Evolutionary conservation across 352 stramenopile species (phyloP), one percentile per base, ranked within the genome.

Genomic region (Phytophthora quininea): DNA sequence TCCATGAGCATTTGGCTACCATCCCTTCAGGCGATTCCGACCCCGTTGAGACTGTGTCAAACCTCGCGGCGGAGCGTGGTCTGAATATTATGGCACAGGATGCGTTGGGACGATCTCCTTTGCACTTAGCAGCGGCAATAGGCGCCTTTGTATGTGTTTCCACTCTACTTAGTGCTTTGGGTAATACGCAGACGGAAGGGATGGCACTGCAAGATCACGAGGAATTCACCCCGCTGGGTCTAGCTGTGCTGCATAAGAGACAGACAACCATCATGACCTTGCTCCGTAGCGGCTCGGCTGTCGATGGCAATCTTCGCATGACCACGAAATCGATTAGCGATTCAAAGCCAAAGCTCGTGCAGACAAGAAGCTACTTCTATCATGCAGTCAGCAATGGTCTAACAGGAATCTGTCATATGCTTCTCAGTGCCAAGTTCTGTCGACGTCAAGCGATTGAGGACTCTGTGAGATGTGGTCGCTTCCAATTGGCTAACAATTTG

Each of bases 211-310:
- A 68, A 24, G 84, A 94, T 47, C 64, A 69, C 0, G 59, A 78
- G 9, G 62, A 70, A 5, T 86, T 88, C 43, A 94, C 84, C 3
- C 73, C 86, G 3, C 62, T 94, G 3, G 86, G 79, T 0, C 66
- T 71, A 4, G 86, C 82, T 4, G 79, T 92, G 6, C 52, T 87
- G 12, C 49, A 92, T 49, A 67, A 90, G 24, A 83, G 84, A 0
- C 82, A 94, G 38, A 86, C 80, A 7, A 87, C 86, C 6, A 91
- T 94, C 37, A 92, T 89, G 77, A 92, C 82, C 9, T 56, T 94
- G 6, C 59, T 94, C 10, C 84, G 91, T 50, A 86, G 84, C 58
- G 71, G 80, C 6, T 82, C 84, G 6, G 64, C 82, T 32, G 80
- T 92, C 2, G 67, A 84, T 27, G 82, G 79, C 14, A 77, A 70